phyloP scores from a whole-genome alignment of 1,139 yeast species.

The Magnusiomyces tetraspermus region DNA sequence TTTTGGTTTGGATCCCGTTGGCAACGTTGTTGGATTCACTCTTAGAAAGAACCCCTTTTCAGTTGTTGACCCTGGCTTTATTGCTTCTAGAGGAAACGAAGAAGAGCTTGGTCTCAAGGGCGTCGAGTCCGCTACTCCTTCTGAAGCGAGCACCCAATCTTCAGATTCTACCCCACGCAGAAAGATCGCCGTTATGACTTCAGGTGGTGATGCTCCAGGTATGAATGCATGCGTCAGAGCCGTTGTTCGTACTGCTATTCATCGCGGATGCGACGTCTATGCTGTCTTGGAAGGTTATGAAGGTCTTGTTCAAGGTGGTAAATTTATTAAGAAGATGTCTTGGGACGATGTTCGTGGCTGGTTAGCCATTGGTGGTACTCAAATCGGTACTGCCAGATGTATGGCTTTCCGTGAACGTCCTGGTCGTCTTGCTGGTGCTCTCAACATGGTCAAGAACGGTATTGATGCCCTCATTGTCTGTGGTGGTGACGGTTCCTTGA shows the following conservation, averaged over 20 bases:
- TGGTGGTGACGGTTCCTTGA: slow-evolving; percentile 97
- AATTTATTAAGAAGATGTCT: slow-evolving; percentile 63
- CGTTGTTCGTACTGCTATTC: slow-evolving; percentile 83
- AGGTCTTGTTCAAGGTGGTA: slow-evolving; percentile 76
- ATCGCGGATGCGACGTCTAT: slow-evolving; percentile 84
- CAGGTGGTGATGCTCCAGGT: slow-evolving; percentile 99
- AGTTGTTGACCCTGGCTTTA: slow-evolving; percentile 15
- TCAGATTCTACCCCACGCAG: slow-evolving; percentile 26
- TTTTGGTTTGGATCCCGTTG: slow-evolving; percentile 53
- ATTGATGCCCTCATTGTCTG: slow-evolving; percentile 95
- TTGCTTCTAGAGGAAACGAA: slow-evolving; percentile 9
- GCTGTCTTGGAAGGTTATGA: slow-evolving; percentile 94
- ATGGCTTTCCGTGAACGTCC: slow-evolving; percentile 70
- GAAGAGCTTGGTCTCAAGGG: background rate
- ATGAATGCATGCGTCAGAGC: slow-evolving; percentile 96
- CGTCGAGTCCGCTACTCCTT: background rate
- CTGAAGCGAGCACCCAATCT: too few relatives aligned
- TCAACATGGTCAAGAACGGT: slow-evolving; percentile 76
- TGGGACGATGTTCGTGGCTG: slow-evolving; percentile 96
- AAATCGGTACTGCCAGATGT: slow-evolving; percentile 94
- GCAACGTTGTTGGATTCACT: slow-evolving; percentile 51
- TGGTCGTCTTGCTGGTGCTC: slow-evolving; percentile 77
- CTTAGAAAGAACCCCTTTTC: slow-evolving; percentile 30
- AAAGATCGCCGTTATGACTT: slow-evolving; percentile 90
- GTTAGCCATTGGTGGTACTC: slow-evolving; percentile 87